These are phyloP conservation scores for Mycena pura DNA, from an alignment of 768 basidiomycete species.

Conservation along the genomic window DNA sequence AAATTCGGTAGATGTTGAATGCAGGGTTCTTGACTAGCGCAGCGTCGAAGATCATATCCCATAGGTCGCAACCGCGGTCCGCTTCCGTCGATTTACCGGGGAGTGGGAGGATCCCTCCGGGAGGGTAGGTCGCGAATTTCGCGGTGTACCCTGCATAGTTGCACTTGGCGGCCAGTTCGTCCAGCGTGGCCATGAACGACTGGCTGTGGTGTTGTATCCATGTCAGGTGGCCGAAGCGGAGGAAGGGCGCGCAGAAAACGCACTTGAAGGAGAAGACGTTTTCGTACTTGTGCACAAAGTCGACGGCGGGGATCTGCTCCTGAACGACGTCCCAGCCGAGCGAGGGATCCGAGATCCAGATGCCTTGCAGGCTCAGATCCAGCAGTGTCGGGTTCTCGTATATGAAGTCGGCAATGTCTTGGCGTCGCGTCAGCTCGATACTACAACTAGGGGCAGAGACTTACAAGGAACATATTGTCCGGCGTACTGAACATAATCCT, in stretches of 20 bases:
- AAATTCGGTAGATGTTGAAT: constrained; percentile 80
- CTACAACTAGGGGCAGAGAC: too few relatives aligned
- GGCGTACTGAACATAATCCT: constrained; percentile 58
- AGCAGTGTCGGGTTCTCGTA: constrained; percentile 61
- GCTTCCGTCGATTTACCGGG: constrained; percentile 60
- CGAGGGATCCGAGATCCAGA: constrained; percentile 78
- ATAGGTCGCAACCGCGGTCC: constrained; percentile 67
- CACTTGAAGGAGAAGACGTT: constrained; percentile 78
- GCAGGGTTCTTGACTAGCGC: constrained; percentile 69
- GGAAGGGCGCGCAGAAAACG: too few relatives aligned
- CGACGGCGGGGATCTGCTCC: constrained; percentile 72
- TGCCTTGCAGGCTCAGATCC: constrained; percentile 67
- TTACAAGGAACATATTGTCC: constrained; percentile 66
- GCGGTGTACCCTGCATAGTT: constrained; percentile 68
- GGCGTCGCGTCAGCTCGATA: too few relatives aligned
- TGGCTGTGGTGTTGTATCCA: too few relatives aligned
- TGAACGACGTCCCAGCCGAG: constrained; percentile 71
- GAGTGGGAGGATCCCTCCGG: constrained; percentile 68
- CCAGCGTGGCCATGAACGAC: constrained; percentile 65
- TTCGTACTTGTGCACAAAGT: constrained; percentile 76
- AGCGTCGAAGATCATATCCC: constrained; percentile 68
- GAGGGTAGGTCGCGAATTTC: constrained; percentile 72
- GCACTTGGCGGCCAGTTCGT: constrained; percentile 59
- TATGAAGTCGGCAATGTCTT: constrained; percentile 82
- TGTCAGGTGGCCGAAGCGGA: too few relatives aligned